phyloP scores from a whole-genome alignment of 257 asterid species.

The Jaltomata sinuosa region DNA sequence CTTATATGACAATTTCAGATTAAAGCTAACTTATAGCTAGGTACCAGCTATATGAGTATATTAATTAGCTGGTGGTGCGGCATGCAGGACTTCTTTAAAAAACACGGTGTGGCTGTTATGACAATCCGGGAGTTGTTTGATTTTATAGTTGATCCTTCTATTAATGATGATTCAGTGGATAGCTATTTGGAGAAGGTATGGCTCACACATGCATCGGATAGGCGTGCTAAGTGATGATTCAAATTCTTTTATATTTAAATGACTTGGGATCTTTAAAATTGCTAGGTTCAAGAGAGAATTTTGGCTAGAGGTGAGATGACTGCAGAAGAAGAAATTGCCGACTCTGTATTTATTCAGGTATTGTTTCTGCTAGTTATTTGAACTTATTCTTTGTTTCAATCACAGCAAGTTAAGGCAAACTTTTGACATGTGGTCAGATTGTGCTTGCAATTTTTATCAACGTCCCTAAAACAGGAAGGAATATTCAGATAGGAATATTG shows the following conservation, averaged over 20 bases:
- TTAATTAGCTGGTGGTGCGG: not conserved
- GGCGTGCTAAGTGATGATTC: not conserved
- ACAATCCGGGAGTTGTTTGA: conserved; percentile 78
- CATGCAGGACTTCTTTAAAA: conserved; percentile 81
- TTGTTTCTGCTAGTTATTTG: not conserved
- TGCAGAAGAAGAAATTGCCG: conserved; percentile 90
- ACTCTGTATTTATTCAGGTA: conserved; percentile 84
- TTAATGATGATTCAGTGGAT: conserved; percentile 71
- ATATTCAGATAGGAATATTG: not conserved
- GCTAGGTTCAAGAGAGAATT: conserved; percentile 67
- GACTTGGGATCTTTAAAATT: not conserved
- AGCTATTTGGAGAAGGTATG: conserved; percentile 82
- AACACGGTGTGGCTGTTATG: conserved; percentile 89
- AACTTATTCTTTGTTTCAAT: not conserved
- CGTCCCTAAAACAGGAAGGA: not conserved
- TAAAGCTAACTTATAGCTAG: not conserved
- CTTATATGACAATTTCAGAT: not conserved
- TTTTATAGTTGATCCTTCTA: conserved; percentile 82
- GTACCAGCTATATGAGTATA: not conserved
- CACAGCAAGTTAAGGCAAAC: not conserved
- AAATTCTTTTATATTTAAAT: not conserved
- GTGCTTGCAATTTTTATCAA: not conserved
- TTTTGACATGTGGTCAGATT: not conserved
- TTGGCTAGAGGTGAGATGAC: conserved; percentile 78
- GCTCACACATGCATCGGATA: not conserved